These are phyloP conservation scores for Xylaria digitata DNA, from an alignment of 2,329 filamentous ascomycete species.

Conservation along the genomic window DNA sequence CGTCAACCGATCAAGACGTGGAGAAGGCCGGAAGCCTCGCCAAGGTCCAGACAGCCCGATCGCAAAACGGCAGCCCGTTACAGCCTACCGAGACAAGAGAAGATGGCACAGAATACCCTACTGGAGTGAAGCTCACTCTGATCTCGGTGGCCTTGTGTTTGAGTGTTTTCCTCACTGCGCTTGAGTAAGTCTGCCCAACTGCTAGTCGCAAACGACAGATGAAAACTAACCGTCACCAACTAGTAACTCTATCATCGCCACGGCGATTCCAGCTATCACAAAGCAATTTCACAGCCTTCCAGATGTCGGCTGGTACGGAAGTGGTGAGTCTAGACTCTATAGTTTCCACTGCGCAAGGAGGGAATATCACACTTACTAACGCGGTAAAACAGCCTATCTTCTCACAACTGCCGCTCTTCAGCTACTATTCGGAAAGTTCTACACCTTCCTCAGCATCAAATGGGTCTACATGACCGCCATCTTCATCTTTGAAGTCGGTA, in stretches of 20 bases:
- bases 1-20: not conserved
- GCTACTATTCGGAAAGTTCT: constrained; percentile 54
- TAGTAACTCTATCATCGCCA: constrained; percentile 54
- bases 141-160: constrained; percentile 59
- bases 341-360: not conserved
- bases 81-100: constrained; percentile 50
- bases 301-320: constrained; percentile 62
- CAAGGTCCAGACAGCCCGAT: constrained; percentile 28
- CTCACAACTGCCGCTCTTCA: constrained; percentile 55
- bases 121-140: constrained; percentile 51
- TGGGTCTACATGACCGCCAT: constrained; percentile 53
- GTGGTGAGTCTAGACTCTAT: constrained; percentile 40
- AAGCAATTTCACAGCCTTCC: constrained; percentile 54
- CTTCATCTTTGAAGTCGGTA: constrained; percentile 55
- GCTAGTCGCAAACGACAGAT: not conserved
- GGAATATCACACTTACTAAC: constrained; percentile 5
- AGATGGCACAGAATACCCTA: constrained; percentile 55
- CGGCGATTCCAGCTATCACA: constrained; percentile 57
- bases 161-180: constrained; percentile 58
- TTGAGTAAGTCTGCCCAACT: constrained; percentile 50
- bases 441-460: constrained; percentile 56
- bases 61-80: constrained; percentile 42
- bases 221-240: constrained; percentile 36
- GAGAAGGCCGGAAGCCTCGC: constrained; percentile 25
- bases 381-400: constrained; percentile 49